phyloP scores from a whole-genome alignment of 495 filamentous ascomycete species.

The Lasiosphaeria ovina region DNA sequence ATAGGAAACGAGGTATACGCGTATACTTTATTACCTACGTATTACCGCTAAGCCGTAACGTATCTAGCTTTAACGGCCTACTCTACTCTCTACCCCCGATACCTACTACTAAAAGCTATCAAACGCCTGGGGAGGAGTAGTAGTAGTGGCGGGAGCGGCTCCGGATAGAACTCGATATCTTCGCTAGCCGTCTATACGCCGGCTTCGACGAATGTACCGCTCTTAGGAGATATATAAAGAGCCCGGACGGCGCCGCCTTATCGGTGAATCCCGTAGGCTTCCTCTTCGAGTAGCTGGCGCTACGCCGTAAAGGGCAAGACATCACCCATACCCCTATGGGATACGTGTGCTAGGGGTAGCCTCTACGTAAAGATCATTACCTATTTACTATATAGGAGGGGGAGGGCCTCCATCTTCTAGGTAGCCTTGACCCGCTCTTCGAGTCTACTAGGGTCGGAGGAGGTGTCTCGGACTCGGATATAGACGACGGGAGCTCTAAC shows the following conservation, averaged over 20 bases:
- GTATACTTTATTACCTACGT: slow-evolving; percentile 25
- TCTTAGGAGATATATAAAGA: slow-evolving; percentile 8
- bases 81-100: neutral
- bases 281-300: slow-evolving; percentile 51
- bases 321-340: slow-evolving; percentile 57
- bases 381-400: neutral
- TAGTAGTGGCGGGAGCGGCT: slow-evolving; percentile 33
- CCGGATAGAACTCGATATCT: slow-evolving; percentile 52
- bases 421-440: neutral
- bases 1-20: neutral
- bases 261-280: slow-evolving; percentile 37
- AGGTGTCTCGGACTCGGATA: too few species aligned
- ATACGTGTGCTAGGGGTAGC: slow-evolving; percentile 38
- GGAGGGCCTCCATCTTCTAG: neutral
- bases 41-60: neutral
- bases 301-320: slow-evolving; percentile 52
- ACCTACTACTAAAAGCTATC: neutral
- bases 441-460: neutral
- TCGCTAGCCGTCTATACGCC: slow-evolving; percentile 57
- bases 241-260: slow-evolving; percentile 15
- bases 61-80: neutral
- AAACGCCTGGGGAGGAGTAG: neutral
- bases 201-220: slow-evolving; percentile 37
- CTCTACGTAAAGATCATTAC: neutral
- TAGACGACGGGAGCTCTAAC: too few species aligned